phyloP scores from a whole-genome alignment of 257 asterid genomes.

The Rhazya stricta region DNA sequence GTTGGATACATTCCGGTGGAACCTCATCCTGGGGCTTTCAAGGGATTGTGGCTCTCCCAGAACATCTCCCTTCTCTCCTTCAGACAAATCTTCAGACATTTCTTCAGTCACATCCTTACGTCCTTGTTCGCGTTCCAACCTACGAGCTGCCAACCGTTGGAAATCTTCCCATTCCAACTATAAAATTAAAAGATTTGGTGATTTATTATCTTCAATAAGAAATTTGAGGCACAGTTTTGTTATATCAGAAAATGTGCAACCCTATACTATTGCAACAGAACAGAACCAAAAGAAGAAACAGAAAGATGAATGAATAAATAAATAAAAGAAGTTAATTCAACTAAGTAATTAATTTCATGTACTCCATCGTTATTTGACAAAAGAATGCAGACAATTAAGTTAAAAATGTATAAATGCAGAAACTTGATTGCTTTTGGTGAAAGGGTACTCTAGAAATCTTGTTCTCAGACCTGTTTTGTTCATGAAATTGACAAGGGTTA shows the following conservation, averaged over 20 bases:
- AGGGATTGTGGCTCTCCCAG: conserved; percentile 42
- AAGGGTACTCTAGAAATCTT: background rate
- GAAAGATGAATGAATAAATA: too few species aligned
- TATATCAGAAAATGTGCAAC: background rate
- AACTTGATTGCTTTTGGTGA: background rate
- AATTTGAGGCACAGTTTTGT: background rate
- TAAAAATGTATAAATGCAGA: background rate
- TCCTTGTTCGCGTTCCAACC: conserved; percentile 69
- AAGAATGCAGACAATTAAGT: background rate
- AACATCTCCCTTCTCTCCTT: conserved; percentile 69
- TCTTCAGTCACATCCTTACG: conserved; percentile 73
- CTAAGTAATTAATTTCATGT: background rate
- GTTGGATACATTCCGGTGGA: conserved; percentile 45
- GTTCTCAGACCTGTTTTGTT: background rate
- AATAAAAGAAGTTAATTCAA: background rate
- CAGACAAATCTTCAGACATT: conserved; percentile 75
- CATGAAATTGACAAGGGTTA: background rate
- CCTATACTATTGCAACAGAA: background rate
- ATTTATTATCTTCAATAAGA: background rate
- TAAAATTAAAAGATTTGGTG: conserved; percentile 8
- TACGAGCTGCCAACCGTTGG: conserved; percentile 48
- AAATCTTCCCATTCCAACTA: conserved; percentile 67
- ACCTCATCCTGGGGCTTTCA: conserved; percentile 51
- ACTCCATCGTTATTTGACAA: background rate
- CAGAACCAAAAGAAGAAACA: background rate